Percentiles rank a stretch among this genome's conserved stretches.
Conservation (phyloP, 129 eudicot genomes). For the Sambucus nigra region DNA sequence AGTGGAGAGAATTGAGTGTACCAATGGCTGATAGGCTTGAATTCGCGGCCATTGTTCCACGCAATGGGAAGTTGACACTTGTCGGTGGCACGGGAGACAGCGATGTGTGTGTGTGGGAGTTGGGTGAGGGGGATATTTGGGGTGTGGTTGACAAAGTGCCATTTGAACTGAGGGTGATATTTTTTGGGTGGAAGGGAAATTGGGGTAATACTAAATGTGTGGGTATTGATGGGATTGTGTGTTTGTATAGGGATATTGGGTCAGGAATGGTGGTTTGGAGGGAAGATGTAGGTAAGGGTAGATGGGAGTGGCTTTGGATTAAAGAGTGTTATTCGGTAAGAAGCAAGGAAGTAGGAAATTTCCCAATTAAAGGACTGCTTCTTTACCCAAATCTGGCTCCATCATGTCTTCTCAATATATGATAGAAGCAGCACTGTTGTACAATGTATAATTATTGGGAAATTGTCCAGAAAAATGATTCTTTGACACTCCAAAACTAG, state of each 20-base stretch:
- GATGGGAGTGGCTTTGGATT: constrained; percentile 48
- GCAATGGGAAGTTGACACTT: constrained; percentile 32
- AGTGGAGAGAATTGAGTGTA: constrained; percentile 53
- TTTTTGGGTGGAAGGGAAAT: constrained; percentile 23
- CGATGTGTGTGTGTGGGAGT: constrained; percentile 46
- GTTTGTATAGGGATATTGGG: constrained; percentile 44
- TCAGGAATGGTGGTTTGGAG: constrained; percentile 51
- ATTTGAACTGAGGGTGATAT: constrained; percentile 19
- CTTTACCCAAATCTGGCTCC: constrained; percentile 50
- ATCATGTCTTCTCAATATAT: constrained; percentile 14
- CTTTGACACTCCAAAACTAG: too few relatives aligned
- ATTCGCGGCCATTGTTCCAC: constrained; percentile 56
- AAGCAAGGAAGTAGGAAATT: constrained; percentile 24
- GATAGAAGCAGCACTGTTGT: background rate
- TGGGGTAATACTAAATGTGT: constrained; percentile 59
- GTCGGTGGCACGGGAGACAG: constrained; percentile 37
- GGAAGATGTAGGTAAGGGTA: constrained; percentile 7
- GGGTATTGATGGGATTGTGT: constrained; percentile 53
- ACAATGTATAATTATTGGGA: background rate
- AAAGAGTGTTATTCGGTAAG: constrained; percentile 36
- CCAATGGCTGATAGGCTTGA: constrained; percentile 59
- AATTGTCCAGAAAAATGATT: too few relatives aligned
- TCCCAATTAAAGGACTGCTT: constrained; percentile 45
- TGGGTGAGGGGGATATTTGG: constrained; percentile 42
- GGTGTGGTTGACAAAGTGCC: constrained; percentile 38